Base-by-base conservation (phyloP, 1,284 basidiomycete genomes). In the Cryptococcus sp. region DNA sequence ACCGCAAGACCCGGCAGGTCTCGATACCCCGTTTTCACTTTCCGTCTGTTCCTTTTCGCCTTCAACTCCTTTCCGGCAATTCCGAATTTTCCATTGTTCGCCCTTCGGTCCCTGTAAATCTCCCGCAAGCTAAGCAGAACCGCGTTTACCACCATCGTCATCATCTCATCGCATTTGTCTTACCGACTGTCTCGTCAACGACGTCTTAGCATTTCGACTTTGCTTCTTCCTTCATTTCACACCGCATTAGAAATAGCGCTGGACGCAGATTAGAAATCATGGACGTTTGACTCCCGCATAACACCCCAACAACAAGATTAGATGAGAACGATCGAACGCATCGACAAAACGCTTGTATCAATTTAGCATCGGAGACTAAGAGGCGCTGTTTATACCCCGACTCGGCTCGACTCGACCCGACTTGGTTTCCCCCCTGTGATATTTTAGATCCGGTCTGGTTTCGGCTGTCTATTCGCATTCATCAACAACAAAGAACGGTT, bases 221-320 rank as follows among this genome's bases (percentile, higher is more conserved):
- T 52, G 49, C 31, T 42, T 20, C 52, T 38, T 38, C 39, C 46
- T 20, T 23, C 44, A 22, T 22, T 19, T 7, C 47, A 25, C 3
- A 25, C 25, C 25, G 25, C 25, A 25, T 25, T 25, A 25, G 25
- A 25, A 25, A 25, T 40, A 31, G 52, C 52, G 57, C 52, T 50
- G 57, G 57, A 54, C 57, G 57, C 47, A 38, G 38, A 45, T 35
- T 50, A 53, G 51, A 59, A 41, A 50, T 53, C 47, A 54, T 46
- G 52, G 52, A 54, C 57, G 39, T 57, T 53, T 20, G 17, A 25
- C 40, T n/a, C 46, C 15, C 50, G 42, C 49, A 35, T 35, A 5
- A 35, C 25, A 42, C 19, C 41, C 7, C 41, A 42, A 42, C 16
- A 3, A 42, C 41, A 16, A 19, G 7, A 3, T 19, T 19, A 17